A percentile compares a stretch with the other conserved stretches of the same genome.
These are phyloP conservation scores for Quercus alba DNA, from an alignment of 306 rosid genomes.

Conservation along the genomic window DNA sequence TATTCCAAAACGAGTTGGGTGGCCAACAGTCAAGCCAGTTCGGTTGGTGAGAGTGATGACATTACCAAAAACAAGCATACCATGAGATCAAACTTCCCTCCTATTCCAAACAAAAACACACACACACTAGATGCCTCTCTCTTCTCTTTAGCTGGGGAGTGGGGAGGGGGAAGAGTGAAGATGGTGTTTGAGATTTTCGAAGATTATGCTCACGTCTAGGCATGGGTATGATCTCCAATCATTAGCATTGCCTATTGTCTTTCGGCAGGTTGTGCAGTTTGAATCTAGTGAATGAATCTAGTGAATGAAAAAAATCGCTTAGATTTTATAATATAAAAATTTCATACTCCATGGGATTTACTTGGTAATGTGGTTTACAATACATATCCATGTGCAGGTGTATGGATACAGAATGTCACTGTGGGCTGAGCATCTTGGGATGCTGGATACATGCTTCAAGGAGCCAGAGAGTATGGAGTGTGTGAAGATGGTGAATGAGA, in stretches of 20 bases:
- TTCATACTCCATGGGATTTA: neutral
- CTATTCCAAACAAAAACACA: neutral
- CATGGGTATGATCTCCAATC: no score
- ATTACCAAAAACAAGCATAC: neutral
- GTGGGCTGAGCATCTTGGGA: constrained; percentile 86
- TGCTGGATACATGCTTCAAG: constrained; percentile 38
- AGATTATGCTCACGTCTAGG: no score
- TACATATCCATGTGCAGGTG: constrained; percentile 44
- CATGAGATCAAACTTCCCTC: no score
- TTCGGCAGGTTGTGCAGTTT: neutral
- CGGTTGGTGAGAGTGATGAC: neutral
- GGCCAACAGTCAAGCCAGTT: neutral
- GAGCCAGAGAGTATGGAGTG: constrained; percentile 75
- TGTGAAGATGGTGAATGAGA: constrained; percentile 55
- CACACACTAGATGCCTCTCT: neutral
- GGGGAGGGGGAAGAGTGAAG: no score
- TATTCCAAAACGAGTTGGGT: neutral
- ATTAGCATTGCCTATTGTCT: no score
- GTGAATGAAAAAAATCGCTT: neutral
- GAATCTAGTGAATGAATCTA: neutral
- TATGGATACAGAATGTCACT: constrained; percentile 93
- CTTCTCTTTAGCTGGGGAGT: no score
- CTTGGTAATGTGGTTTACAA: neutral
- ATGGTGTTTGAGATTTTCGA: no score
- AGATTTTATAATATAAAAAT: neutral